A percentile compares a stretch with the other conserved stretches of the same genome.
Conservation (phyloP, 352 stramenopile genomes). For the Globisporangium solare region DNA sequence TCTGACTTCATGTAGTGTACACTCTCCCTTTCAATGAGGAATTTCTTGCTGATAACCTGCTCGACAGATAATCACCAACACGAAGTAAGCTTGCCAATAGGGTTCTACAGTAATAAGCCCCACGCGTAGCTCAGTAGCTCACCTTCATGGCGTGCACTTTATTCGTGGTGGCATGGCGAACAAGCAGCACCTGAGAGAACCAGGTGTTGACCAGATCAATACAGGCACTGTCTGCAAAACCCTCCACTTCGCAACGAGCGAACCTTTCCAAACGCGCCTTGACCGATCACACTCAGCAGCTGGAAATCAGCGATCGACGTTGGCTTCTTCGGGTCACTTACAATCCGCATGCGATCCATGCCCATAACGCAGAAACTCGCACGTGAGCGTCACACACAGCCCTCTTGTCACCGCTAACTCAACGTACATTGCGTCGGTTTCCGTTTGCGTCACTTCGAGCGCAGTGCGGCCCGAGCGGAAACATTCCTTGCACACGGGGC, state of each 20-base stretch:
- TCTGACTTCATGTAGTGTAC: slow-evolving; percentile 79
- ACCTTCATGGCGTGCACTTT: slow-evolving; percentile 84
- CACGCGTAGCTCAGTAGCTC: background rate
- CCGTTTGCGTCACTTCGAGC: slow-evolving; percentile 8
- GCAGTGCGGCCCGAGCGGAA: slow-evolving; percentile 35
- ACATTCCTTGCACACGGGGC: slow-evolving; percentile 74
- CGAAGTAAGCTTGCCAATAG: background rate
- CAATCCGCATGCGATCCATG: background rate
- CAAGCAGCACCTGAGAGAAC: slow-evolving; percentile 56
- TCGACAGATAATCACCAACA: background rate
- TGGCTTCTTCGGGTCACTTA: slow-evolving; percentile 27
- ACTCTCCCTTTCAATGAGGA: slow-evolving; percentile 74
- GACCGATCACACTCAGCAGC: slow-evolving; percentile 94
- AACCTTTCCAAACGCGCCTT: slow-evolving; percentile 75
- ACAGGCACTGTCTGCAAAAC: background rate
- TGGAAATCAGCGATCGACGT: slow-evolving; percentile 94
- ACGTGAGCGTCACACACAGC: background rate
- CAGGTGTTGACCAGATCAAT: background rate
- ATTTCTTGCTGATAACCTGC: slow-evolving; percentile 85
- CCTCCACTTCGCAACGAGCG: background rate
- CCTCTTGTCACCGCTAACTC: background rate
- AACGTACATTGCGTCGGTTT: slow-evolving; percentile 3
- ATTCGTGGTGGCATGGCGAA: slow-evolving; percentile 49
- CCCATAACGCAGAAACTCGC: background rate
- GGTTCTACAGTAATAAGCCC: background rate